Evolutionary conservation across 352 stramenopile species (phyloP).

Genomic region (Phytopythium boreale): DNA sequence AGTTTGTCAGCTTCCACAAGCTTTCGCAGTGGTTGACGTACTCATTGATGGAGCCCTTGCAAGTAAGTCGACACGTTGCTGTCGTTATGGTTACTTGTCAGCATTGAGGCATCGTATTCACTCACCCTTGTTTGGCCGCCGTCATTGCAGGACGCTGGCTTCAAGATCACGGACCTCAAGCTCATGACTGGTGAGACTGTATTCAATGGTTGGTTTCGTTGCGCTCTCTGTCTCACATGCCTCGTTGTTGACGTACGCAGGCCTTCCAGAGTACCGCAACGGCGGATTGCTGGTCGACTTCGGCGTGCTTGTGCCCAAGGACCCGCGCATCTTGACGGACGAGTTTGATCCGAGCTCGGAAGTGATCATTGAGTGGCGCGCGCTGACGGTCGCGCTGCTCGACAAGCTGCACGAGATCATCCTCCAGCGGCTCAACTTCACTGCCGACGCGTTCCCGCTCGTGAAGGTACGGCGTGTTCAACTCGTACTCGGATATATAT

Average conservation of each 20-base stretch:
- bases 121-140: background rate
- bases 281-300: constrained; percentile 80
- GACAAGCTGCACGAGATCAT: constrained; percentile 75
- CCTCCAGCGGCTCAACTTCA: constrained; percentile 58
- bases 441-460: constrained; percentile 71
- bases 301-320: constrained; percentile 73
- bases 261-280: constrained; percentile 83
- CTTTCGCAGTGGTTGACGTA: constrained; percentile 89
- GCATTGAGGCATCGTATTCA: background rate
- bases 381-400: constrained; percentile 75
- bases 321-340: constrained; percentile 42
- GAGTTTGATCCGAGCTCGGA: constrained; percentile 61
- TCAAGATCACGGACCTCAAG: constrained; percentile 75
- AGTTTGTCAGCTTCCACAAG: constrained; percentile 88
- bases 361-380: constrained; percentile 86
- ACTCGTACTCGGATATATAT: too few species aligned
- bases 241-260: constrained; percentile 14
- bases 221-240: background rate
- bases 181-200: constrained; percentile 47
- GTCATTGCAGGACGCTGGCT: constrained; percentile 41
- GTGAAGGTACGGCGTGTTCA: constrained; percentile 61
- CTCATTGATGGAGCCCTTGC: constrained; percentile 83
- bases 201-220: background rate
- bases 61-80: constrained; percentile 17
- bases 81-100: background rate